phyloP scores from a whole-genome alignment of 768 basidiomycete genomes.

The Calocybe indica region DNA sequence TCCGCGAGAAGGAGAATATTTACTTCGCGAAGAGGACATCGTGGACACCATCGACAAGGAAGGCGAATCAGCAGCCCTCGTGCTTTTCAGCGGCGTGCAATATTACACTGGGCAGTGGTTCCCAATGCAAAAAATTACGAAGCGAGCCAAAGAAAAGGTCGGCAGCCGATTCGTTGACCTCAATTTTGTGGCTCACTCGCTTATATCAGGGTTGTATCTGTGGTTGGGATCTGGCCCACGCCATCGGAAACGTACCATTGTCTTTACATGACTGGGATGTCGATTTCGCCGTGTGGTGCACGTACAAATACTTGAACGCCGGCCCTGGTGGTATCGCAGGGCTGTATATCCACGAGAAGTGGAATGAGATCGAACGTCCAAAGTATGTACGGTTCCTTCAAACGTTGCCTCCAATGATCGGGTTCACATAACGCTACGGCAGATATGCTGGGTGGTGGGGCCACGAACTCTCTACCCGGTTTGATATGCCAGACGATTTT shows the following conservation, averaged over 20 bases:
- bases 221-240: slow-evolving; percentile 97
- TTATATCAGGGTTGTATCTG: slow-evolving; percentile 77
- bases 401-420: no score
- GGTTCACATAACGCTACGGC: not conserved
- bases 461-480: slow-evolving; percentile 80
- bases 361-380: slow-evolving; percentile 57
- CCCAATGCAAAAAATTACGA: slow-evolving; percentile 79
- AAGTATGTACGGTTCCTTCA: slow-evolving; percentile 40
- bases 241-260: slow-evolving; percentile 87
- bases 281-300: slow-evolving; percentile 99
- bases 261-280: slow-evolving; percentile 88
- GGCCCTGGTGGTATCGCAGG: slow-evolving; percentile 98
- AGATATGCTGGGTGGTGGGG: slow-evolving; percentile 99
- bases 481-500: slow-evolving; percentile 84
- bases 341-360: slow-evolving; percentile 81
- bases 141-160: slow-evolving; percentile 80
- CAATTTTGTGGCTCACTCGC: slow-evolving; percentile 1
- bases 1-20: slow-evolving; percentile 81
- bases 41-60: slow-evolving; percentile 65
- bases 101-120: slow-evolving; percentile 98
- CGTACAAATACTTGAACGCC: slow-evolving; percentile 97
- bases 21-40: slow-evolving; percentile 86
- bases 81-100: slow-evolving; percentile 91
- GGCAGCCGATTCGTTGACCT: slow-evolving; percentile 8
- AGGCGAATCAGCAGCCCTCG: slow-evolving; percentile 77